Percentiles rank a stretch among this genome's conserved stretches.
phyloP scores from a whole-genome alignment of 2,329 filamentous ascomycete genomes.

The Nothopassalora personata region DNA sequence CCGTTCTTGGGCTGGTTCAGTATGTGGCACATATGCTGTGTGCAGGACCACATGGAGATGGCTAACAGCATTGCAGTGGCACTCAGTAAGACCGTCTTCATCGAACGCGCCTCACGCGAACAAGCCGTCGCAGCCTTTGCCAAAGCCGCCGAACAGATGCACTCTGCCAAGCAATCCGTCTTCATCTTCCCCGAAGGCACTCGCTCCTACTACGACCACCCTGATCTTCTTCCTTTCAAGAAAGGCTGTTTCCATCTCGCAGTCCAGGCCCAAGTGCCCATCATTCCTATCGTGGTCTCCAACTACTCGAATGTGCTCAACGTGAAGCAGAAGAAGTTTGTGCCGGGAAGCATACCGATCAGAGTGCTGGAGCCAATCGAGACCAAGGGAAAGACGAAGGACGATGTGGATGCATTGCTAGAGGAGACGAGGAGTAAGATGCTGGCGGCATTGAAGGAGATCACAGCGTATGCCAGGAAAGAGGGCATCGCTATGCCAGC shows the following conservation, averaged over 20 bases:
- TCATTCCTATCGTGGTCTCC: slow-evolving; percentile 68
- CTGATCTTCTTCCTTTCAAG: slow-evolving; percentile 88
- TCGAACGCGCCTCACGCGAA: slow-evolving; percentile 80
- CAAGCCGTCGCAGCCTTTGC: slow-evolving; percentile 82
- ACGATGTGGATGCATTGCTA: slow-evolving; percentile 72
- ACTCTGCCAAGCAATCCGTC: slow-evolving; percentile 59
- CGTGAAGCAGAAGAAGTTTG: slow-evolving; percentile 40
- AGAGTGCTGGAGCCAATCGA: slow-evolving; percentile 74
- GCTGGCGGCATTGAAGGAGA: slow-evolving; percentile 54
- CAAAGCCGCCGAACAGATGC: slow-evolving; percentile 76
- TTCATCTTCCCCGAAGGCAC: slow-evolving; percentile 93
- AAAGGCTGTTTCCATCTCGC: slow-evolving; percentile 97
- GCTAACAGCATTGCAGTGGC: slow-evolving; percentile 38
- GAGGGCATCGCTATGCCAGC: slow-evolving; percentile 19
- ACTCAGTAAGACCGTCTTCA: slow-evolving; percentile 85
- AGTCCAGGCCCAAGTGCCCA: slow-evolving; percentile 85
- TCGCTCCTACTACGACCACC: slow-evolving; percentile 77
- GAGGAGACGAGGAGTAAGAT: slow-evolving; percentile 66
- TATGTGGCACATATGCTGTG: slow-evolving; percentile 27
- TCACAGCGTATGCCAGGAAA: slow-evolving; percentile 33
- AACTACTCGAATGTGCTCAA: slow-evolving; percentile 48
- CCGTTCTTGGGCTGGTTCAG: slow-evolving; percentile 94
- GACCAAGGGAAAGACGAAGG: slow-evolving; percentile 65
- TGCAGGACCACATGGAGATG: not conserved
- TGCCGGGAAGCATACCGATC: slow-evolving; percentile 51